These are phyloP conservation scores for Aspergillus persii DNA, from an alignment of 2,329 filamentous ascomycete genomes.

Conservation along the genomic window DNA sequence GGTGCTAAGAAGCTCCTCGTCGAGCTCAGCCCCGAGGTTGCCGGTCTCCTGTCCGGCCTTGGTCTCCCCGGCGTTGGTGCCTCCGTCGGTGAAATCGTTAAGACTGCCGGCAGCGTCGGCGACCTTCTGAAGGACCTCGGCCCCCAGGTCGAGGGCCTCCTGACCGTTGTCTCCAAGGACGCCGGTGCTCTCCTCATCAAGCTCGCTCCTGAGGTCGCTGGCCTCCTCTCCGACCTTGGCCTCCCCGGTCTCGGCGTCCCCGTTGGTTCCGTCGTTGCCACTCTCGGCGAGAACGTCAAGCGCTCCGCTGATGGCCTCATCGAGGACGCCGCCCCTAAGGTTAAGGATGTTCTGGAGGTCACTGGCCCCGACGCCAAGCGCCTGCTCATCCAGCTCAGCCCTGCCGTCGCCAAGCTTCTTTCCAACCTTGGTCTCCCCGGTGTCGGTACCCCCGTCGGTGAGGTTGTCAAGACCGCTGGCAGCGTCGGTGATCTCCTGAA, in stretches of 20 bases:
- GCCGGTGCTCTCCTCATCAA: slow-evolving; percentile 29
- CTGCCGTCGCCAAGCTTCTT: slow-evolving; percentile 28
- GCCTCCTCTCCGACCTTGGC: slow-evolving; percentile 28
- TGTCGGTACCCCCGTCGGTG: slow-evolving; percentile 26
- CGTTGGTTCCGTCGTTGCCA: slow-evolving; percentile 27
- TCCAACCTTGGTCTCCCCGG: slow-evolving; percentile 27
- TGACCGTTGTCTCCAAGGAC: slow-evolving; percentile 32
- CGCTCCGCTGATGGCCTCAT: slow-evolving; percentile 25
- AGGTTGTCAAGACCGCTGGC: slow-evolving; percentile 25
- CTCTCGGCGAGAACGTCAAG: slow-evolving; percentile 29
- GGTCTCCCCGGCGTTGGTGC: slow-evolving; percentile 25
- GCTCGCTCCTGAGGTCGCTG: slow-evolving; percentile 27
- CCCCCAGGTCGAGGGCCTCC: slow-evolving; percentile 23
- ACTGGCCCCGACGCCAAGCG: slow-evolving; percentile 27
- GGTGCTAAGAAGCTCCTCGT: slow-evolving; percentile 28
- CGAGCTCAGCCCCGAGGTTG: slow-evolving; percentile 30
- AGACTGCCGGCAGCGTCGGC: slow-evolving; percentile 26
- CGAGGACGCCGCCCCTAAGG: slow-evolving; percentile 24
- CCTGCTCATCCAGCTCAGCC: slow-evolving; percentile 34
- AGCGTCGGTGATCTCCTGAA: slow-evolving; percentile 28
- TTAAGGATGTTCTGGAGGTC: slow-evolving; percentile 28
- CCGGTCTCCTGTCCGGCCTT: slow-evolving; percentile 27
- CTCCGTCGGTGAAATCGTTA: slow-evolving; percentile 27
- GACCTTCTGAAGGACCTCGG: slow-evolving; percentile 26
- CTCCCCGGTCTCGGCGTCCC: slow-evolving; percentile 28